Percentiles rank a stretch among this genome's conserved stretches.
These are phyloP conservation scores for Neltuma alba DNA, from an alignment of 306 rosid species.

Conservation along the genomic window DNA sequence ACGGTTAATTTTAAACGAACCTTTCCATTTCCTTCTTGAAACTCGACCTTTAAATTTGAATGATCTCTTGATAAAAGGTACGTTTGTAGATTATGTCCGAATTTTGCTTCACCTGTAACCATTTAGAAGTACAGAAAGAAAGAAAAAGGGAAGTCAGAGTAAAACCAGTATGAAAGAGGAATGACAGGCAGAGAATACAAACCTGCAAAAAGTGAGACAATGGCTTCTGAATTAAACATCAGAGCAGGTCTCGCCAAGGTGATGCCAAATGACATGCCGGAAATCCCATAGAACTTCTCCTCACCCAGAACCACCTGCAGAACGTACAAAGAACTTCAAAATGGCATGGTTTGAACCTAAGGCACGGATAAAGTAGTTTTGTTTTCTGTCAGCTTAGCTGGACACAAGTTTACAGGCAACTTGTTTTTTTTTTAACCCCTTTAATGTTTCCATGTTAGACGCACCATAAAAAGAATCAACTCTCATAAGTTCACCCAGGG, in stretches of 20 bases:
- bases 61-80: conserved; percentile 78
- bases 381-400: not conserved
- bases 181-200: conserved; percentile 8
- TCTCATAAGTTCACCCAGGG: not conserved
- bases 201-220: conserved; percentile 61
- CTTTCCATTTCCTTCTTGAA: conserved; percentile 78
- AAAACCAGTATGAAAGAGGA: conserved; percentile 1
- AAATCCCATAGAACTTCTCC: conserved; percentile 81
- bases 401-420: not conserved
- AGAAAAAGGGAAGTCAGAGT: conserved; percentile 17
- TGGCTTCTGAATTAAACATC: conserved; percentile 52
- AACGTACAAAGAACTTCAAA: conserved; percentile 30
- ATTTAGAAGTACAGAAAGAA: not conserved
- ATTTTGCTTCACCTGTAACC: conserved; percentile 64
- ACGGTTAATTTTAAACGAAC: conserved; percentile 40
- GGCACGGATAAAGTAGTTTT: not conserved
- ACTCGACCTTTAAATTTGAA: conserved; percentile 70
- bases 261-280: conserved; percentile 75
- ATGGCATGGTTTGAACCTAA: conserved; percentile 9
- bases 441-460: not conserved
- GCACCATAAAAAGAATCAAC: not conserved
- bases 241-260: conserved; percentile 69
- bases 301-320: conserved; percentile 76
- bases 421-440: not conserved
- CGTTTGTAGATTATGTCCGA: conserved; percentile 48